phyloP scores from a whole-genome alignment of 352 stramenopile genomes.

The Globisporangium nodosum region DNA sequence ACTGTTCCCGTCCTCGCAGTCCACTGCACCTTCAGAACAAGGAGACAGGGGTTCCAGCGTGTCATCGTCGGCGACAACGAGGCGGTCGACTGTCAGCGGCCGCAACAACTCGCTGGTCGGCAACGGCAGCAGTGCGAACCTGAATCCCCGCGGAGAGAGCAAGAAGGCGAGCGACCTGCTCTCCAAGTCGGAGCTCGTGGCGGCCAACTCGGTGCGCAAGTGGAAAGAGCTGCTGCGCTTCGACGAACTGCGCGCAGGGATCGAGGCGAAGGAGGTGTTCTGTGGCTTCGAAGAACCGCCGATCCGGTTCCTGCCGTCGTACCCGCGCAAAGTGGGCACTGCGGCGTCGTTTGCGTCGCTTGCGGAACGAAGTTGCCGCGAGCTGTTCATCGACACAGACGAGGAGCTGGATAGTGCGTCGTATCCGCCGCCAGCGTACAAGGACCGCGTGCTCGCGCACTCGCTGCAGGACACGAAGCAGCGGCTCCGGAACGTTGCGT shows the following conservation, averaged over 20 bases:
- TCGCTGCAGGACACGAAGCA: conserved; percentile 38
- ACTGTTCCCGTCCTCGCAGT: conserved; percentile 24
- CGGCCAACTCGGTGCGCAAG: conserved; percentile 48
- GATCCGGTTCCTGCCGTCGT: conserved; percentile 73
- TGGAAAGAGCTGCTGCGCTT: conserved; percentile 73
- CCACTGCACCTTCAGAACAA: background rate
- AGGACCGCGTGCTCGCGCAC: conserved; percentile 59
- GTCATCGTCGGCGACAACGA: background rate
- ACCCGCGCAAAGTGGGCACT: conserved; percentile 51
- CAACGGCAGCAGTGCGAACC: background rate
- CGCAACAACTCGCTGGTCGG: background rate
- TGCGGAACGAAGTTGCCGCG: conserved; percentile 43
- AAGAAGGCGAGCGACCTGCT: conserved; percentile 69
- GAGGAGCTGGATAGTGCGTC: conserved; percentile 2
- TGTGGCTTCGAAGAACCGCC: conserved; percentile 78
- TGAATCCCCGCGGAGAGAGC: conserved; percentile 19
- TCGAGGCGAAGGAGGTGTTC: conserved; percentile 83
- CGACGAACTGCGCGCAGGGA: conserved; percentile 59
- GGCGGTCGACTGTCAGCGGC: conserved; percentile 11
- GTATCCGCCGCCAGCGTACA: conserved; percentile 43
- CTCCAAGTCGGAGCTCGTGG: conserved; percentile 52
- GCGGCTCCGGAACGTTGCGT: conserved; percentile 30
- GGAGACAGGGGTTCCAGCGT: background rate
- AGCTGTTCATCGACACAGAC: conserved; percentile 43
- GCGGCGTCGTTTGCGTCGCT: conserved; percentile 66